Conservation (phyloP, 1,139 yeast genomes). For the Scheffersomyces titani region DNA sequence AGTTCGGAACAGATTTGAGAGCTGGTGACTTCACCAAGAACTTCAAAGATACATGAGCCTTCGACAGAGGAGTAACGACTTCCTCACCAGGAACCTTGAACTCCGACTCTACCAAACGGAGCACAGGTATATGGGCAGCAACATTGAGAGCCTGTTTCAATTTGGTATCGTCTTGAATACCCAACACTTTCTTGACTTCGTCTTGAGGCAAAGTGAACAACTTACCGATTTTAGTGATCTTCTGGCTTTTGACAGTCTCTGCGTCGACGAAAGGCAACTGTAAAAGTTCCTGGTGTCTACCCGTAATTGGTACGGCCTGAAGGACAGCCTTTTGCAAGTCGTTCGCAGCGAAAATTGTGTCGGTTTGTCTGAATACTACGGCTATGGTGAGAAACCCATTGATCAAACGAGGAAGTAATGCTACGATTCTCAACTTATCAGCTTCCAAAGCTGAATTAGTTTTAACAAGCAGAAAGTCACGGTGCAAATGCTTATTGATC, state of each 20-base stretch:
- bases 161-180: constrained; percentile 49
- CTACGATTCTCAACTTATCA: constrained; percentile 57
- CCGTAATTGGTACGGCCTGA: constrained; percentile 72
- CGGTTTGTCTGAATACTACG: constrained; percentile 72
- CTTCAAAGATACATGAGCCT: constrained; percentile 73
- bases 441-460: constrained; percentile 28
- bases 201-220: constrained; percentile 57
- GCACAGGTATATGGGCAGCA: constrained; percentile 67
- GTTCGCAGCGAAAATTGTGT: constrained; percentile 58
- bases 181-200: constrained; percentile 58
- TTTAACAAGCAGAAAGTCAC: constrained; percentile 36
- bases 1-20: constrained; percentile 60
- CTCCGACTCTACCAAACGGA: constrained; percentile 69
- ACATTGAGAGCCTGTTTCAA: constrained; percentile 54
- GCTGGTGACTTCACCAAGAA: constrained; percentile 72
- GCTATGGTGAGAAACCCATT: constrained; percentile 81
- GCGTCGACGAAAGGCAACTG: constrained; percentile 78
- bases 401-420: constrained; percentile 66
- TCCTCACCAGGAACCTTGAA: constrained; percentile 90
- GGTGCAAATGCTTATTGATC: constrained; percentile 57
- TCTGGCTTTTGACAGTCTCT: constrained; percentile 39
- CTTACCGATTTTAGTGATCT: constrained; percentile 65
- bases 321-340: constrained; percentile 72
- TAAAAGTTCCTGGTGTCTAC: constrained; percentile 61
- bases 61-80: constrained; percentile 72